phyloP scores from a whole-genome alignment of 306 rosid species.

The Pueraria montana region DNA sequence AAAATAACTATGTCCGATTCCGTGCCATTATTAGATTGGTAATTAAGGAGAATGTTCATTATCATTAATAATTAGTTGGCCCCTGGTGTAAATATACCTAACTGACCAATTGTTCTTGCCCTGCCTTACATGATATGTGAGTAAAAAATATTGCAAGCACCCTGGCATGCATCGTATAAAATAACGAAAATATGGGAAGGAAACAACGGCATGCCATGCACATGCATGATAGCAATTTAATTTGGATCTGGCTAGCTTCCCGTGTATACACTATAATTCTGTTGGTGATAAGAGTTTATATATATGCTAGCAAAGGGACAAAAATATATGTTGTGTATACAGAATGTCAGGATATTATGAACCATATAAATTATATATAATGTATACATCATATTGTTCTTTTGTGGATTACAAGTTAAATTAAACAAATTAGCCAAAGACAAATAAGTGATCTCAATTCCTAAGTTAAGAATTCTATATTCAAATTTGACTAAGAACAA shows the following conservation, averaged over 20 bases:
- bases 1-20: conserved; percentile 16
- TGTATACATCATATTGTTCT: conserved; percentile 30
- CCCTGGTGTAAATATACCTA: conserved; percentile 14
- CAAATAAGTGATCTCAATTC: conserved; percentile 45
- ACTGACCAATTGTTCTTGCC: conserved; percentile 28
- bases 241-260: conserved; percentile 25
- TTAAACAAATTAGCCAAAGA: conserved; percentile 48
- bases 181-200: conserved; percentile 47
- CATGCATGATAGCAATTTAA: conserved; percentile 30
- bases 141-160: conserved; percentile 17
- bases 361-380: neutral
- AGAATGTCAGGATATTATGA: conserved; percentile 34
- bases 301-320: conserved; percentile 32
- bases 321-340: neutral
- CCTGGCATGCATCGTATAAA: conserved; percentile 40
- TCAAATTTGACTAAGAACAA: conserved; percentile 44
- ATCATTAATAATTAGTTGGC: conserved; percentile 40
- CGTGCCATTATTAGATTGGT: conserved; percentile 39
- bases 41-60: conserved; percentile 23
- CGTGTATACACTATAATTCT: neutral
- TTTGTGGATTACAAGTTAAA: conserved; percentile 16
- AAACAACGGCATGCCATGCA: conserved; percentile 58
- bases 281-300: conserved; percentile 19
- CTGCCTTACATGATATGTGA: neutral
- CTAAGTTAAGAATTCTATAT: conserved; percentile 49